Conservation (phyloP, 371 early-diverging fungal genomes). For the Mucor mucedo region DNA sequence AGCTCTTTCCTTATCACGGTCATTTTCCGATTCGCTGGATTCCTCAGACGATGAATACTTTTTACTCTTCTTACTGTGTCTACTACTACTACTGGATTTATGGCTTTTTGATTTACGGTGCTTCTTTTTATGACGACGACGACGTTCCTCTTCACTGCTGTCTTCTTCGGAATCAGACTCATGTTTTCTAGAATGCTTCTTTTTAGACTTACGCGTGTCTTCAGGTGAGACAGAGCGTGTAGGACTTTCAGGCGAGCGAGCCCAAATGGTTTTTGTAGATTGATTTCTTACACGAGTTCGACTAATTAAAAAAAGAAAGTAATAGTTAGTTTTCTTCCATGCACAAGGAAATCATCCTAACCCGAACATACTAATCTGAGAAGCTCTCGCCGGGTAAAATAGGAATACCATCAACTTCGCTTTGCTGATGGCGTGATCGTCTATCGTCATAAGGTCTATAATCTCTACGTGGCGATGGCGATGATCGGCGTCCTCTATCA, state of each 20-base stretch:
- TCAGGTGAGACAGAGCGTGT: conserved; percentile 45
- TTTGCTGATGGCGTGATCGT: not conserved
- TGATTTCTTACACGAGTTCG: conserved; percentile 56
- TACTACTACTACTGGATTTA: conserved; percentile 23
- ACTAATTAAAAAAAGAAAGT: conserved; percentile 26
- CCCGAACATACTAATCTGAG: conserved; percentile 17
- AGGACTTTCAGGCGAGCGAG: conserved; percentile 62
- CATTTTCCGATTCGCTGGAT: conserved; percentile 12
- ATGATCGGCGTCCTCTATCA: conserved; percentile 4
- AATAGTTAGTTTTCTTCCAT: not conserved
- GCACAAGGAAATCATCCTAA: not conserved
- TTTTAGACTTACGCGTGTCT: conserved; percentile 18
- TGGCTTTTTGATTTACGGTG: conserved; percentile 9
- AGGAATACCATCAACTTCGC: conserved; percentile 13
- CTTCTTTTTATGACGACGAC: conserved; percentile 27
- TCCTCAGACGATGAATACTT: conserved; percentile 8
- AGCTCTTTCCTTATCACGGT: conserved; percentile 2
- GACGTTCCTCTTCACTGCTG: conserved; percentile 24
- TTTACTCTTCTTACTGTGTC: conserved; percentile 20
- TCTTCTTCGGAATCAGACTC: conserved; percentile 14
- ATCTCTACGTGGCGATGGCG: conserved; percentile 7
- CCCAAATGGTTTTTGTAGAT: conserved; percentile 68
- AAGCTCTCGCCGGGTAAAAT: conserved; percentile 23
- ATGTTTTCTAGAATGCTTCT: conserved; percentile 17
- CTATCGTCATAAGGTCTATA: not conserved